Conservation (phyloP, 805 yeast species). For the Starmerella apicola region DNA sequence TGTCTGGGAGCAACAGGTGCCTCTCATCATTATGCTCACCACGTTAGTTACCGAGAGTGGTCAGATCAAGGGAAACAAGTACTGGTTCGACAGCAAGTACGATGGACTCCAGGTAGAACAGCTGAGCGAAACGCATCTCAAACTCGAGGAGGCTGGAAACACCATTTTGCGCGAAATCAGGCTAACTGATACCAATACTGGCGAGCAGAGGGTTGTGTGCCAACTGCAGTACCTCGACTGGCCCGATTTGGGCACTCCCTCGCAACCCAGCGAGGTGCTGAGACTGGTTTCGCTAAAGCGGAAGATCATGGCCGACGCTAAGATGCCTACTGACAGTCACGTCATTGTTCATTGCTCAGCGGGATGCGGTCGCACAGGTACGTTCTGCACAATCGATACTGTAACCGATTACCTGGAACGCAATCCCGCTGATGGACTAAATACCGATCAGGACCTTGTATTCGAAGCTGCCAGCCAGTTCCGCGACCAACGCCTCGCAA, state of each 20-base stretch:
- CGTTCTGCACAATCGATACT: slow-evolving; percentile 41
- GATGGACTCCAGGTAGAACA: slow-evolving; percentile 24
- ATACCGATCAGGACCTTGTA: slow-evolving; percentile 38
- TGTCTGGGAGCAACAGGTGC: slow-evolving; percentile 50
- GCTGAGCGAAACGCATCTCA: slow-evolving; percentile 20
- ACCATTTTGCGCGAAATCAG: slow-evolving; percentile 35
- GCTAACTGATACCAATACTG: slow-evolving; percentile 21
- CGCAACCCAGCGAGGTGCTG: slow-evolving; percentile 52
- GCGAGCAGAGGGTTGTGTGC: slow-evolving; percentile 35
- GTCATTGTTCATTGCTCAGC: slow-evolving; percentile 85
- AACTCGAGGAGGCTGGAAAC: slow-evolving; percentile 5
- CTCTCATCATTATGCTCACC: slow-evolving; percentile 65
- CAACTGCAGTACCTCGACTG: slow-evolving; percentile 72
- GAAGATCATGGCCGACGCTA: slow-evolving; percentile 25
- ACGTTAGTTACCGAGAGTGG: slow-evolving; percentile 63
- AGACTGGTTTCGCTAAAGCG: slow-evolving; percentile 38
- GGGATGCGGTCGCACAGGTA: slow-evolving; percentile 96
- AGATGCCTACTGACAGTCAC: slow-evolving; percentile 4
- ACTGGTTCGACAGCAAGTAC: slow-evolving; percentile 57
- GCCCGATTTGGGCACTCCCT: slow-evolving; percentile 72
- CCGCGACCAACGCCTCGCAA: slow-evolving; percentile 62
- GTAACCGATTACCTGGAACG: slow-evolving; percentile 33
- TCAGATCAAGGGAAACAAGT: slow-evolving; percentile 71
- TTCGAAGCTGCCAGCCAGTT: slow-evolving; percentile 52
- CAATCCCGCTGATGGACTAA: slow-evolving; percentile 1